Evolutionary conservation across 2,329 filamentous ascomycete species (phyloP).

Genomic region (Aspergillus sp.): DNA sequence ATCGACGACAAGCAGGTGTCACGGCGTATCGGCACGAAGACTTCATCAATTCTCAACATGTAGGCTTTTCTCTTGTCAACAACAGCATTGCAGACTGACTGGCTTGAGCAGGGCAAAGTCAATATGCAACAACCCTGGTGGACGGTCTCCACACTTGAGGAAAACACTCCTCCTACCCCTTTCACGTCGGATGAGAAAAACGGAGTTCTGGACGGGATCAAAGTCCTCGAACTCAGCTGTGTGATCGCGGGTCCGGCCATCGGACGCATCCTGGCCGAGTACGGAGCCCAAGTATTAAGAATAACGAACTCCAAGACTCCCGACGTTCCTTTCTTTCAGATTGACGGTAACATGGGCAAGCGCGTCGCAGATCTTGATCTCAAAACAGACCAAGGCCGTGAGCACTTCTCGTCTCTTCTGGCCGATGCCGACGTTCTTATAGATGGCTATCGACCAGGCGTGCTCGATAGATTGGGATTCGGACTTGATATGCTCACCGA

Average conservation of each 20-base stretch:
- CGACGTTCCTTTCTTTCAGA: slow-evolving; percentile 63
- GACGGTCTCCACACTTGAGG: slow-evolving; percentile 3
- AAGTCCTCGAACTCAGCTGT: slow-evolving; percentile 63
- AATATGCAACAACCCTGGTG: slow-evolving; percentile 9
- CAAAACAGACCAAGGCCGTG: slow-evolving; percentile 45
- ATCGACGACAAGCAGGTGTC: slow-evolving; percentile 47
- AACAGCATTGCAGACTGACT: background rate
- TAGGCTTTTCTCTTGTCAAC: too few relatives aligned
- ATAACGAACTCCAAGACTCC: slow-evolving; percentile 59
- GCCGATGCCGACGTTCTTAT: slow-evolving; percentile 56
- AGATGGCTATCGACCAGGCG: slow-evolving; percentile 61
- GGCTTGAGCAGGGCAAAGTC: slow-evolving; percentile 3
- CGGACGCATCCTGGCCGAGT: slow-evolving; percentile 58
- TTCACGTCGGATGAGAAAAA: background rate
- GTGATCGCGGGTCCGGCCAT: slow-evolving; percentile 66
- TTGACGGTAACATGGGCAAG: slow-evolving; percentile 65
- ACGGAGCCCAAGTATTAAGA: slow-evolving; percentile 64
- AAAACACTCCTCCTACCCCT: background rate
- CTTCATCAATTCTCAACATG: slow-evolving; percentile 45
- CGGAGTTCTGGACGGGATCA: slow-evolving; percentile 47
- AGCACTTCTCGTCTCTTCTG: slow-evolving; percentile 50
- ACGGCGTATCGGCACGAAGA: slow-evolving; percentile 46
- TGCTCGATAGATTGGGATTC: slow-evolving; percentile 55
- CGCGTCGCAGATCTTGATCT: slow-evolving; percentile 56
- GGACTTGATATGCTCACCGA: slow-evolving; percentile 46